Percentiles rank a stretch among this genome's conserved stretches.
Evolutionary conservation across 2,329 filamentous ascomycete species (phyloP).

Genomic region (Scleromitrula shiraiana): DNA sequence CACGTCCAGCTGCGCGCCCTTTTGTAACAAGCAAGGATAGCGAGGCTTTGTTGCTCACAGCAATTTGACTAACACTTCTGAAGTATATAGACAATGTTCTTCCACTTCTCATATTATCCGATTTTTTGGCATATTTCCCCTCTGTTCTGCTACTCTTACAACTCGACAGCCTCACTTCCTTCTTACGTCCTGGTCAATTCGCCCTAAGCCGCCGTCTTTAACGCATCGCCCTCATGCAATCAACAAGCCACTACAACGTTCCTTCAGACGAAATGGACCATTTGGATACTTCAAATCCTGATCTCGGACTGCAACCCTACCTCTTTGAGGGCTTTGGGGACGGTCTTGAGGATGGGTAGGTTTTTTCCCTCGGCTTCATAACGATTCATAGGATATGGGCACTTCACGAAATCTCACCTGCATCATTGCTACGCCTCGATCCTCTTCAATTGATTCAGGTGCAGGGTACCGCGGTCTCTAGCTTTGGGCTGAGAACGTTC

Average conservation of each 20-base stretch:
- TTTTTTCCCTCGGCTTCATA: constrained; percentile 2
- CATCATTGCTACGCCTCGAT: too few species aligned
- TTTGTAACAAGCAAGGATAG: too few species aligned
- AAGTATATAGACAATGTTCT: neutral
- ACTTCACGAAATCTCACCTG: too few species aligned
- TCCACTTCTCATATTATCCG: neutral
- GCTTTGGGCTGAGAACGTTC: too few species aligned
- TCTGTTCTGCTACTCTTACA: neutral
- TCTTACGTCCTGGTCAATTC: neutral
- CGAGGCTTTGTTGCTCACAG: too few species aligned
- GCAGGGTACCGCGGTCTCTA: too few species aligned
- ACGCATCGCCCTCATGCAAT: neutral
- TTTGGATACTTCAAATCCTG: neutral
- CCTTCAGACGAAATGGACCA: neutral
- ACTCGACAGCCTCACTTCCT: neutral
- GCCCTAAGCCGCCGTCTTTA: neutral
- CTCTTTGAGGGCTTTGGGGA: neutral
- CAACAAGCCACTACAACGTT: neutral
- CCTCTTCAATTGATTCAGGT: too few species aligned
- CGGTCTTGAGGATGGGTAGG: constrained; percentile 1
- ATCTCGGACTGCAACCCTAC: neutral
- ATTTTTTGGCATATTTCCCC: constrained; percentile 1
- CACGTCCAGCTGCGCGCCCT: too few species aligned
- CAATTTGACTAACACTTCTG: too few species aligned
- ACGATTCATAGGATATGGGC: too few species aligned